Conservation (phyloP, 2,329 filamentous ascomycete genomes). For the Colletotrichum camelliae region DNA sequence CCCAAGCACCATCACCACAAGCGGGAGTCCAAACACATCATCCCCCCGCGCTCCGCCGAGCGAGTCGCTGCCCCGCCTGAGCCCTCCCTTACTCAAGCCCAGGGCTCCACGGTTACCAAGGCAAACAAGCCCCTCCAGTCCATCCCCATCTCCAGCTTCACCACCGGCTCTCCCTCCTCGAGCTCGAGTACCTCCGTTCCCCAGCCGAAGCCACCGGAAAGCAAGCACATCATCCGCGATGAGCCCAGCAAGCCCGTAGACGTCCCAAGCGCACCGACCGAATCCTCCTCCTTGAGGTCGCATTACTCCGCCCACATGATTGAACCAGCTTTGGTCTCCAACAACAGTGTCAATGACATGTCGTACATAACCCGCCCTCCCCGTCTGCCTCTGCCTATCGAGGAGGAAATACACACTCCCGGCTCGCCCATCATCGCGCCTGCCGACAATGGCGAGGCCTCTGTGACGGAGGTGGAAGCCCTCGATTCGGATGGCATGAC, state of each 20-base stretch:
- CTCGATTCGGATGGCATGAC: conserved; percentile 56
- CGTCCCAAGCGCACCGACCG: conserved; percentile 49
- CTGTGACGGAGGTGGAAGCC: conserved; percentile 57
- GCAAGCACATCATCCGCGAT: conserved; percentile 25
- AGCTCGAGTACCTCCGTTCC: conserved; percentile 23
- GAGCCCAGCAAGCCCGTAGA: conserved; percentile 63
- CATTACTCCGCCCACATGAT: conserved; percentile 41
- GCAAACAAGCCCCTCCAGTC: conserved; percentile 53
- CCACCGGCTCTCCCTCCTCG: conserved; percentile 46
- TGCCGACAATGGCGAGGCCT: conserved; percentile 65
- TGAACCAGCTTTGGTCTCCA: conserved; percentile 52
- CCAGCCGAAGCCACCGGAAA: conserved; percentile 26
- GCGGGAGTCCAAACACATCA: conserved; percentile 56
- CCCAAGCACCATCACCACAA: conserved; percentile 29
- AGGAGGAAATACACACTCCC: conserved; percentile 87
- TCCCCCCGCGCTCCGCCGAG: conserved; percentile 59
- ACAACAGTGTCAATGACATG: conserved; percentile 67
- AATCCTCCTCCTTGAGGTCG: conserved; percentile 39
- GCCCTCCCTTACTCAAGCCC: conserved; percentile 65
- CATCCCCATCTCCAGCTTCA: conserved; percentile 55
- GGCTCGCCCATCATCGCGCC: conserved; percentile 88
- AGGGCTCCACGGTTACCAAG: conserved; percentile 57
- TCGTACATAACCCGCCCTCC: conserved; percentile 76
- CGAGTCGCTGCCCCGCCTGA: conserved; percentile 66
- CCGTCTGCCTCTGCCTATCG: conserved; percentile 88